Evolutionary conservation across 371 early-diverging fungal species (phyloP).

Genomic region (Rhizopus stolonifer): DNA sequence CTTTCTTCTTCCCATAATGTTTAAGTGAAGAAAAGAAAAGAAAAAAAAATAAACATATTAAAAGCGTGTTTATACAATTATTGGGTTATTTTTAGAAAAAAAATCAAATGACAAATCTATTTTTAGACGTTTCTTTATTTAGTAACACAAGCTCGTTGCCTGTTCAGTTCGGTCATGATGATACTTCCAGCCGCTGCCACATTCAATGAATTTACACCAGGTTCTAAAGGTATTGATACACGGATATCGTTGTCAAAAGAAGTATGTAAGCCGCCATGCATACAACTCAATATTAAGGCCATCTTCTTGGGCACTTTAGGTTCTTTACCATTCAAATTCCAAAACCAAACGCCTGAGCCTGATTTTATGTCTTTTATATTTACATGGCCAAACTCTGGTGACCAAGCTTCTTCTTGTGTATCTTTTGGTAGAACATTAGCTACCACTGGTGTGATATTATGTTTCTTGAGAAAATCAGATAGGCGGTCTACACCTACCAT

Average conservation of each 20-base stretch:
- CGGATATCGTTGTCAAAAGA: constrained; percentile 43
- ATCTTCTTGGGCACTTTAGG: constrained; percentile 33
- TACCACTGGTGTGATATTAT: constrained; percentile 49
- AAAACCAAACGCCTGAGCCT: constrained; percentile 34
- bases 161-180: constrained; percentile 58
- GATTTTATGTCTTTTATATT: background rate
- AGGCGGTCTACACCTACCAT: constrained; percentile 18
- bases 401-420: constrained; percentile 27
- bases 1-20: constrained; percentile 92
- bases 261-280: constrained; percentile 45
- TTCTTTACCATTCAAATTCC: constrained; percentile 21
- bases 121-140: constrained; percentile 3
- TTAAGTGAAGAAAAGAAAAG: constrained; percentile 1
- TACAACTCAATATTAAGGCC: constrained; percentile 56
- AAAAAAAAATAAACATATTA: constrained; percentile 1
- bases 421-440: constrained; percentile 52
- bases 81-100: background rate
- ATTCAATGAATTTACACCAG: constrained; percentile 54
- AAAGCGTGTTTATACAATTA: background rate
- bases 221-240: constrained; percentile 56
- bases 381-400: constrained; percentile 14
- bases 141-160: constrained; percentile 7
- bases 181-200: constrained; percentile 55
- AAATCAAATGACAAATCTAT: background rate
- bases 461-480: constrained; percentile 26